phyloP scores from a whole-genome alignment of 140 eudicot genomes.

The Cichorium intybus region DNA sequence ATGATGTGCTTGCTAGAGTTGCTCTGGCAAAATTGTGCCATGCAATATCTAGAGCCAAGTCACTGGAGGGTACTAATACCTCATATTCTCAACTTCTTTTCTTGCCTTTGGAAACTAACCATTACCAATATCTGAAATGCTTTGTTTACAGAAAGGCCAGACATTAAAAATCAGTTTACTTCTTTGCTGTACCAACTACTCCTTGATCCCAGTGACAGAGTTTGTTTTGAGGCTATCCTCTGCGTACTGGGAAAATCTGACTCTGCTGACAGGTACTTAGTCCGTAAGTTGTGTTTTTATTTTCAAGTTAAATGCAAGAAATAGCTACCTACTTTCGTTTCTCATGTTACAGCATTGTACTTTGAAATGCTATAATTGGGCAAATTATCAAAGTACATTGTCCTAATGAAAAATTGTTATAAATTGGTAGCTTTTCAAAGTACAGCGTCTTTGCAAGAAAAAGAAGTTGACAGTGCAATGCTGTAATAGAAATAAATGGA shows the following conservation, averaged over 20 bases:
- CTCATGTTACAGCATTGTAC: no score
- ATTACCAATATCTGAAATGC: constrained; percentile 10
- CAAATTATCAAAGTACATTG: no score
- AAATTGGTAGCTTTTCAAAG: no score
- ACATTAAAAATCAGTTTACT: constrained; percentile 73
- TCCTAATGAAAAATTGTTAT: no score
- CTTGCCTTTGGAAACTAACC: constrained; percentile 17
- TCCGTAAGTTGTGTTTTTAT: constrained; percentile 3
- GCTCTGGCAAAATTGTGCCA: constrained; percentile 96
- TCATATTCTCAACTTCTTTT: constrained; percentile 15
- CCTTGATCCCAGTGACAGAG: constrained; percentile 98
- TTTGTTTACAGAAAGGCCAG: constrained; percentile 78
- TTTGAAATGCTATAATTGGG: no score
- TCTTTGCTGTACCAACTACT: constrained; percentile 95
- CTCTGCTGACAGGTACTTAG: constrained; percentile 75
- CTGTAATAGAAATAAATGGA: no score
- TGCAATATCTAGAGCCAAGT: constrained; percentile 85
- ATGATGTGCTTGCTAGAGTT: constrained; percentile 99
- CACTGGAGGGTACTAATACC: constrained; percentile 69
- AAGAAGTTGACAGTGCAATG: neutral
- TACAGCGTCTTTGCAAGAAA: no score
- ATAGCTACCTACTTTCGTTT: neutral
- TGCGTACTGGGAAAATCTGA: constrained; percentile 92
- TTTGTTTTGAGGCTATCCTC: constrained; percentile 95
- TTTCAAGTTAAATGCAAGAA: neutral